Evolutionary conservation across 2,329 filamentous ascomycete species (phyloP).

Genomic region (Tolypocladium inflatum): DNA sequence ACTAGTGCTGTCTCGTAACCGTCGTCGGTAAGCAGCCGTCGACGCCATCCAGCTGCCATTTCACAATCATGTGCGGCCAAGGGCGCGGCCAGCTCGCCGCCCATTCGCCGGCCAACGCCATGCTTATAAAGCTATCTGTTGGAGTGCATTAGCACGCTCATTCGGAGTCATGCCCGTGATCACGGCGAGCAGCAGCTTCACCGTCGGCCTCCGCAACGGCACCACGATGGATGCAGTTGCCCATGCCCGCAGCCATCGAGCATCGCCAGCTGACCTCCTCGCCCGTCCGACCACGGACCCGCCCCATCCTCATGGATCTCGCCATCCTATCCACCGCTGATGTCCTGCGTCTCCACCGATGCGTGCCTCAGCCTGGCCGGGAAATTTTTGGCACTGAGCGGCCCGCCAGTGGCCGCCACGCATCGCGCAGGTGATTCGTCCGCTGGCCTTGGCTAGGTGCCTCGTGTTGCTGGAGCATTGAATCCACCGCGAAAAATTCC

Average conservation of each 20-base stretch:
- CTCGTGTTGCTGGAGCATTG: neutral
- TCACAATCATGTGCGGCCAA: neutral
- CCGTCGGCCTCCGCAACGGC: neutral
- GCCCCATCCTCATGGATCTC: neutral
- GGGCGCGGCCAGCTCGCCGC: neutral
- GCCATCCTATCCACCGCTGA: neutral
- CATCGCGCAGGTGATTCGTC: neutral
- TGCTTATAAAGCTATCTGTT: too few species aligned
- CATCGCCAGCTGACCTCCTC: neutral
- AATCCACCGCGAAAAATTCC: neutral
- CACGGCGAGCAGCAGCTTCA: too few species aligned
- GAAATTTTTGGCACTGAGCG: neutral
- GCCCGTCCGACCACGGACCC: neutral
- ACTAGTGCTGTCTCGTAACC: neutral
- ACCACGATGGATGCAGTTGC: neutral
- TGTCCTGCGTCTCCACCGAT: neutral
- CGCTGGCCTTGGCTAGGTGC: neutral
- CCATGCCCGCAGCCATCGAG: neutral
- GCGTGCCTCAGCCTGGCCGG: neutral
- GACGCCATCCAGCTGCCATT: neutral
- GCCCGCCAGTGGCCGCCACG: neutral
- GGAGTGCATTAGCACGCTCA: too few species aligned
- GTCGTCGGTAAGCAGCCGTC: neutral
- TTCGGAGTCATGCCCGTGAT: too few species aligned
- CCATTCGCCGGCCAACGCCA: neutral